Evolutionary conservation across 306 rosid genomes (phyloP).

Genomic region (Oemleria cerasiformis): DNA sequence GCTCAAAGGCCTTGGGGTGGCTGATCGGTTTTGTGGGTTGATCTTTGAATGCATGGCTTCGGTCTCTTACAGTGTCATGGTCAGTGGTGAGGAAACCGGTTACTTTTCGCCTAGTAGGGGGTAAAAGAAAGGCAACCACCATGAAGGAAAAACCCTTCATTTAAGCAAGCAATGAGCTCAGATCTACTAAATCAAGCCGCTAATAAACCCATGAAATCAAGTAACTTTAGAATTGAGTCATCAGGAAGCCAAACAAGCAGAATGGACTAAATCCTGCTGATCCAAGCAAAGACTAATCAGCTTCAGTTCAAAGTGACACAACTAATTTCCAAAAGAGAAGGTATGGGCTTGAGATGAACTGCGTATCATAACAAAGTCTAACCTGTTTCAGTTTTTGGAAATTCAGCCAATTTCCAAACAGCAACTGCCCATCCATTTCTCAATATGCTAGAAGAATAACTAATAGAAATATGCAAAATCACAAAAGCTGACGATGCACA

Average conservation of each 20-base stretch:
- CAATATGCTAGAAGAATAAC: neutral
- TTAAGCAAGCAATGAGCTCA: neutral
- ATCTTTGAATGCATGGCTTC: no score
- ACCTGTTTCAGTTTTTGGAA: no score
- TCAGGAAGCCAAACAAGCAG: neutral
- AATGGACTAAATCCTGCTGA: neutral
- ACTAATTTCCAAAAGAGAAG: neutral
- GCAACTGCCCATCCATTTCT: slow-evolving; percentile 37
- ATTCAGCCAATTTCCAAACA: no score
- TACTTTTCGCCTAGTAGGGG: no score
- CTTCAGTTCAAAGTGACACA: neutral
- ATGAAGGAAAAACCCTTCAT: no score
- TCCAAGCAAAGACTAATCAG: neutral
- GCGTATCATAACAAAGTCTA: no score
- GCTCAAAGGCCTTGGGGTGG: no score
- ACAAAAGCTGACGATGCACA: neutral
- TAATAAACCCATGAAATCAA: neutral
- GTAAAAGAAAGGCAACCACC: neutral
- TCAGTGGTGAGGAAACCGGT: no score
- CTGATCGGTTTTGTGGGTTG: no score
- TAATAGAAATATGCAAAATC: slow-evolving; percentile 3
- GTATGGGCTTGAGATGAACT: no score
- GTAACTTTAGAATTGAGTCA: neutral
- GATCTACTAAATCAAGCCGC: neutral
- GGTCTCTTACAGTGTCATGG: no score